Evolutionary conservation across 2,329 filamentous ascomycete species (phyloP).

Genomic region (Phaeosphaeria sp.): DNA sequence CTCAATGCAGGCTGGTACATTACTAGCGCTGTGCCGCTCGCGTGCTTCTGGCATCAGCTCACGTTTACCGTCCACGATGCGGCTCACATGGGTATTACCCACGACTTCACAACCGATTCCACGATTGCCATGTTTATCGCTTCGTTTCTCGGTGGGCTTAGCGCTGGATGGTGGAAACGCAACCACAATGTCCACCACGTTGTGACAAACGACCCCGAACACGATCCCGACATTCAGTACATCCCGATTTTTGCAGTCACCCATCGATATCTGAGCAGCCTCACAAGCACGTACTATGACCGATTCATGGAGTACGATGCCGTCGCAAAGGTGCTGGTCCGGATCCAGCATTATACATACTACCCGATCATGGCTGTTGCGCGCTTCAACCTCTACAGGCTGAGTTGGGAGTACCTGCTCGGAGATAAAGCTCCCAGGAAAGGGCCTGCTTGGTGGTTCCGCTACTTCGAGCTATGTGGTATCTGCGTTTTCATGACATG

Average conservation of each 20-base stretch:
- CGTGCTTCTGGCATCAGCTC: conserved; percentile 90
- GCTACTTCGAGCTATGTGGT: conserved; percentile 68
- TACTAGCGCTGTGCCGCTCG: conserved; percentile 76
- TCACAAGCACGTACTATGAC: conserved; percentile 72
- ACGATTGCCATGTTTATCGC: conserved; percentile 89
- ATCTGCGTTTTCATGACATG: conserved; percentile 71
- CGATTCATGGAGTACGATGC: conserved; percentile 69
- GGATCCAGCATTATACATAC: conserved; percentile 70
- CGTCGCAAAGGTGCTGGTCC: conserved; percentile 64
- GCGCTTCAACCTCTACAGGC: conserved; percentile 74
- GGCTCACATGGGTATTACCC: conserved; percentile 96
- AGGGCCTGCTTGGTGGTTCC: conserved; percentile 71
- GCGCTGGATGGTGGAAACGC: conserved; percentile 95
- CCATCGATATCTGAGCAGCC: conserved; percentile 67
- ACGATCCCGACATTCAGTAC: conserved; percentile 91
- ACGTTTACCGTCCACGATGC: conserved; percentile 95
- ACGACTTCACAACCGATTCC: conserved; percentile 82
- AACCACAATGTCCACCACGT: conserved; percentile 98
- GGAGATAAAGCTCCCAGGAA: conserved; percentile 62
- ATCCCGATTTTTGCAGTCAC: conserved; percentile 73
- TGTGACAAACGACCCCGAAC: conserved; percentile 92
- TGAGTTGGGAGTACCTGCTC: conserved; percentile 71
- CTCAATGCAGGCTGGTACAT: conserved; percentile 53
- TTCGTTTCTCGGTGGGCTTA: conserved; percentile 87
- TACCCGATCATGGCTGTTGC: conserved; percentile 72